Evolutionary conservation across 768 basidiomycete species (phyloP), one percentile per base, ranked within the genome.

Genomic region (Mycena alexandri): DNA sequence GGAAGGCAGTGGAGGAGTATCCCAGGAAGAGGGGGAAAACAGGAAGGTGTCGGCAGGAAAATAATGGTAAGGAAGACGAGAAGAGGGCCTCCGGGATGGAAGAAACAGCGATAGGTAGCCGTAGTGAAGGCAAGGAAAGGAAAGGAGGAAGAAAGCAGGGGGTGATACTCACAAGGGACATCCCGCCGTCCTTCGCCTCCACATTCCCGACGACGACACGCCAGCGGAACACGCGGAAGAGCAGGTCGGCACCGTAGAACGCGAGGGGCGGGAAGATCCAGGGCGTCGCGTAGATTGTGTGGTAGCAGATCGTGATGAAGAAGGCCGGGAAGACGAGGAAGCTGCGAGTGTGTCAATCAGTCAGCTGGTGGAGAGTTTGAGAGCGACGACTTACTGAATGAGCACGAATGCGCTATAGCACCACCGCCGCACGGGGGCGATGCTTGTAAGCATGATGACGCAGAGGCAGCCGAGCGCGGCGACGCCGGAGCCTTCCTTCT

Each of bases 401-500:
- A 87, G 75, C 73, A 89, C 90, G 79, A 96, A 97, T 3, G 81
- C 73, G 65, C 90, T 86, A 76, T 93, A 95, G 56, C 84, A 87
- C 67, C 78, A 82, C 58, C 83, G 78, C 61, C 95, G 82, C 9
- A 93, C 82, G 0, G 89, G 88, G 34, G 85, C 79, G 44, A 94
- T 75, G 19, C 89, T 90, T 0, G 87, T 83, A 16, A 95, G 76
- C 13, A 92, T 87, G 43, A 96, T 83, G 42, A 87, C 79, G 59
- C 88, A 85, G 7, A 95, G 83, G 5, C 91, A 72, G 0, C 83
- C 84, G 47, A 94, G 83, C 0, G 93, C 87, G 0, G 91, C 88
- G 1, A 95, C 83, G 2, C 95, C 95, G 2, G 87, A 86, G 0
- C 84, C 87, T 75, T 94, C 90, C 79, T 96, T 96, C 75, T 90